Conservation (phyloP, 345 rosid species). For the Linum tenue region DNA sequence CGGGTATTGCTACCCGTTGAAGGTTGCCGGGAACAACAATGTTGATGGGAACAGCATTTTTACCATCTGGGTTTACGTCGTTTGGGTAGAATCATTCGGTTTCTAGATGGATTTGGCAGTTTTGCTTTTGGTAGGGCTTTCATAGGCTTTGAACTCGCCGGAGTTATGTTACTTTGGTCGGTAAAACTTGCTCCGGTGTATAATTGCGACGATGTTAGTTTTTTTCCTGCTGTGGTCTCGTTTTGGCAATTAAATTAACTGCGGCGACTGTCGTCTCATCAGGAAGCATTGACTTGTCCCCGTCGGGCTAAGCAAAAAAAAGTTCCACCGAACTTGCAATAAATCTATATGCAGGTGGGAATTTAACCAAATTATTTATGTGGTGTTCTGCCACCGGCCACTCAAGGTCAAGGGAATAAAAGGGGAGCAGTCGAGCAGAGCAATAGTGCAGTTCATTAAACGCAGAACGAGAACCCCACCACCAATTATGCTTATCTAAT, state of each 20-base stretch:
- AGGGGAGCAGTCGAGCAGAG: too few relatives aligned
- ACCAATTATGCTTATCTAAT: too few relatives aligned
- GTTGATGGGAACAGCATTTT: slow-evolving; percentile 9
- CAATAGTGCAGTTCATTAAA: neutral
- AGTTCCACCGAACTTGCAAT: neutral
- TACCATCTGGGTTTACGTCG: slow-evolving; percentile 36
- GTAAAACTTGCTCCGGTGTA: neutral
- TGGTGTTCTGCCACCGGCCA: too few relatives aligned
- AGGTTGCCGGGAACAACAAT: slow-evolving; percentile 1
- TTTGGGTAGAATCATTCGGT: slow-evolving; percentile 21
- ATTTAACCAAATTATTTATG: too few relatives aligned
- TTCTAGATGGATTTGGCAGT: neutral
- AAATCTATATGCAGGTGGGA: too few relatives aligned
- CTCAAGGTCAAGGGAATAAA: too few relatives aligned
- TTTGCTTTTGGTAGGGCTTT: neutral
- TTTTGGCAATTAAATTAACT: too few relatives aligned
- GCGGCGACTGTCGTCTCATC: too few relatives aligned
- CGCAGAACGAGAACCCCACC: too few relatives aligned
- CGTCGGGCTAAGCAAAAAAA: neutral
- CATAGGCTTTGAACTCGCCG: neutral
- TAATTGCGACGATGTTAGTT: too few relatives aligned
- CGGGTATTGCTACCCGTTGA: slow-evolving; percentile 9
- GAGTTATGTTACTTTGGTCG: neutral
- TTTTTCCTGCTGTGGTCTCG: too few relatives aligned
- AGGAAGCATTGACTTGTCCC: neutral